Base-by-base conservation (phyloP, 2,329 filamentous ascomycete genomes). In the Trichoderma sp. region DNA sequence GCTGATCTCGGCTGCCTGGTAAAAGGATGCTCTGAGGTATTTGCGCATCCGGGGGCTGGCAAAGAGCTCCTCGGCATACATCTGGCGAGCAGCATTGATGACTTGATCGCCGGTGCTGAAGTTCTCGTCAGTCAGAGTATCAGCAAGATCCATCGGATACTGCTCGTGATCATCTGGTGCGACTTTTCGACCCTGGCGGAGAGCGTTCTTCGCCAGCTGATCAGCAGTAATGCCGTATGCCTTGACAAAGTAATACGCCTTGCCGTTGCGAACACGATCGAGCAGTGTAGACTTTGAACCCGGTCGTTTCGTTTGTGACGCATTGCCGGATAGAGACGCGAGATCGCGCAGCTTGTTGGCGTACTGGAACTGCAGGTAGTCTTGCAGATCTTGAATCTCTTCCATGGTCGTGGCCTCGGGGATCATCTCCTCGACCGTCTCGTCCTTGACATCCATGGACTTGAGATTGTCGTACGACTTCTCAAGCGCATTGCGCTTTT, bases 291-390 rank as follows among this genome's bases (percentile, higher is more conserved):
- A 90, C 68, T 91, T 90, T 59, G 90, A 89, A n/a, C 93, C 90
- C 6, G 95, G 92, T 34, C 93, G 90, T 73, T 93, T 93, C 3
- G 83, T 85, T 62, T 88, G 86, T 67, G 90, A 90, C 10, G 83
- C 78, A 63, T 87, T 87, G 15, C 84, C 82, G 47, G 88, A 83
- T 67, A 87, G 83, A 19, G 87, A 80, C 15, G 88, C 86, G 55
- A 96, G 78, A 68, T 98, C 93, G 74, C 91, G 94, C 56, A 98
- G 82, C 74, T 96, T 88, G 3, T 88, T 82, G 5, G 91, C 88
- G 72, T 98, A 98, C 73, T 93, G 90, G 77, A 99, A 99, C 73
- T 98, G 93, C 61, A 98, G 81, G 72, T 98, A 98, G 73, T 99
- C 95, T 74, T 98, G 94, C 24, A 99, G 79, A 76, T 99, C 95